Base-by-base conservation (phyloP, 108 stramenopile genomes). In the Cyclotella atomus region DNA sequence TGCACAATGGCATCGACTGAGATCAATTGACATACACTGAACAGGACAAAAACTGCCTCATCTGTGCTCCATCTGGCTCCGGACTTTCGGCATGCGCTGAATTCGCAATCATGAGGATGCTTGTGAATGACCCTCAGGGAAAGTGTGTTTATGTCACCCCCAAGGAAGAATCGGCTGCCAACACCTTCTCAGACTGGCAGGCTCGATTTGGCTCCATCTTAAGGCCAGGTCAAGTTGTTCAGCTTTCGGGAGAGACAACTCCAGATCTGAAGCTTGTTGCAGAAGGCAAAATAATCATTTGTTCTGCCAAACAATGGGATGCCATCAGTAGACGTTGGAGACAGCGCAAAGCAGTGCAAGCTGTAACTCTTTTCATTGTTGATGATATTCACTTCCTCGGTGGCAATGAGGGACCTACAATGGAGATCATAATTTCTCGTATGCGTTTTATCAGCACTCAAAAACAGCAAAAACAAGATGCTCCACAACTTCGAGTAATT, bases 341-440 rank as follows among this genome's bases (percentile, higher is more conserved):
- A 62, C 95, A 98, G 74, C 85, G 98, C 45, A 98, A 98, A 74
- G 91, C 86, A 21, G 87, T 99, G 15, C 96, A 95, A 47, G 49
- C 92, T 60, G 91, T 99, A 34, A 72, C 86, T 15, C 95, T 99
- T 33, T 90, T 97, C 28, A 76, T 99, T 59, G 89, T 95, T 54
- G 99, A 99, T 83, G 97, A 99, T 75, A 57, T 99, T 68, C 99
- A 99, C 74, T 94, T 97, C 70, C 91, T 99, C 29, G 93, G 95
- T 10, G 98, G 97, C 7, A 86, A 85, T 47, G 71, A 81, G 33
- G 98, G 97, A 3, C 95, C 97, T 7, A 91, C 83, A 23, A 84
- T 98, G 74, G 99, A 99, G 85, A 87, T 99, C 36, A 89, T 98
- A 7, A 89, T 98, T n/a, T 96, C 97, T 30, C 85, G 99, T 5